Conservation (phyloP, 2,329 filamentous ascomycete genomes). For the Simplicillium sp. region DNA sequence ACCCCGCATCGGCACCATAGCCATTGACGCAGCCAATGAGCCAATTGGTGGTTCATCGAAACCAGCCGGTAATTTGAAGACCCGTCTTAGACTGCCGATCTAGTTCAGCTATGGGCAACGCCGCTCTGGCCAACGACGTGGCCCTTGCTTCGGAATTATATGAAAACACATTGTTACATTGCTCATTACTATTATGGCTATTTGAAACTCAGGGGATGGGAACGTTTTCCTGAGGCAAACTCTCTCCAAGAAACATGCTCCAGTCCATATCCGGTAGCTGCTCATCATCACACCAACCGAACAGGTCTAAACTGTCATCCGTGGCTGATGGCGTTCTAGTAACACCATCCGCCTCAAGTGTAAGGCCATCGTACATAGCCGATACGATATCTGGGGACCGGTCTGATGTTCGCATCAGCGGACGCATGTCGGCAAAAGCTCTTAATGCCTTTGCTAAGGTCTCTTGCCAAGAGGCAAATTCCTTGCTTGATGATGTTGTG, state of each 20-base stretch:
- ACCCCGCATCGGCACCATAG: too few species aligned
- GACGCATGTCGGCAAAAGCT: constrained; percentile 17
- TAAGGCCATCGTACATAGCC: constrained; percentile 16
- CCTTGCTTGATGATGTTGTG: constrained; percentile 2
- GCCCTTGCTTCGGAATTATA: too few species aligned
- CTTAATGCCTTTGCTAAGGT: constrained; percentile 15
- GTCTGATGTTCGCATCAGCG: constrained; percentile 17
- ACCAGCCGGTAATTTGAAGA: too few species aligned
- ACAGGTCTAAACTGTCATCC: constrained; percentile 14
- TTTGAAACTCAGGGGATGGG: too few species aligned
- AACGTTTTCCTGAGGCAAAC: too few species aligned
- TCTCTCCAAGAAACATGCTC: constrained; percentile 14
- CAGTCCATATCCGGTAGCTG: constrained; percentile 17
- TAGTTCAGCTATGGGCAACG: too few species aligned
- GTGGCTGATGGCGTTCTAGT: constrained; percentile 14
- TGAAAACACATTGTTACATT: too few species aligned
- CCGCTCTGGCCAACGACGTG: too few species aligned
- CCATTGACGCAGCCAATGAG: too few species aligned
- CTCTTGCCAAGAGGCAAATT: constrained; percentile 11
- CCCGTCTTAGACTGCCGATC: too few species aligned
- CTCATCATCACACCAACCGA: constrained; percentile 18
- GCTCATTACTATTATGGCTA: too few species aligned
- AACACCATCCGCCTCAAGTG: constrained; percentile 10
- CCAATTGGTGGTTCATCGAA: too few species aligned
- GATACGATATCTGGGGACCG: constrained; percentile 16